These are phyloP conservation scores for Venturia oleaginea DNA, from an alignment of 2,329 filamentous ascomycete species.

Conservation along the genomic window DNA sequence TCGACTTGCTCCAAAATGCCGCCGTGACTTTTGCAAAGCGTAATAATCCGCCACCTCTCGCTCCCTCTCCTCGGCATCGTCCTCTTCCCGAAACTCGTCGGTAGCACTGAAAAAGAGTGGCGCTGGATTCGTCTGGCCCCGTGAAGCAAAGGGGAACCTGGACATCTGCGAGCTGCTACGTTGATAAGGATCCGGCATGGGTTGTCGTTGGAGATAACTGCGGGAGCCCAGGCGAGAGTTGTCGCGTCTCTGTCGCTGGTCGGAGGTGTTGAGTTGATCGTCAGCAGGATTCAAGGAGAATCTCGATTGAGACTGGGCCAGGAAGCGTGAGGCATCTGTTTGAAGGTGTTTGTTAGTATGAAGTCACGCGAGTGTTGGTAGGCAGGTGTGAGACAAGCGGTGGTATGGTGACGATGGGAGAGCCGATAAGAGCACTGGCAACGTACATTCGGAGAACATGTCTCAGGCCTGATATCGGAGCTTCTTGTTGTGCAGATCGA, in stretches of 20 bases:
- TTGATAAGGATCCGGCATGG: slow-evolving; percentile 62
- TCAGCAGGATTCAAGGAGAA: slow-evolving; percentile 36
- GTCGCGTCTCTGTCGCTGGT: not conserved
- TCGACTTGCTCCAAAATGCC: slow-evolving; percentile 76
- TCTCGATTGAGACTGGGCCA: slow-evolving; percentile 91
- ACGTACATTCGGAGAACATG: slow-evolving; percentile 90
- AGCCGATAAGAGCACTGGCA: slow-evolving; percentile 9
- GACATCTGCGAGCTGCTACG: slow-evolving; percentile 58
- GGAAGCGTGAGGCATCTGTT: slow-evolving; percentile 88
- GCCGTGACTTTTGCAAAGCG: slow-evolving; percentile 78
- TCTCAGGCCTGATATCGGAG: not conserved
- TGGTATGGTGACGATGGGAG: slow-evolving; percentile 15
- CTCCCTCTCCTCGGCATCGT: slow-evolving; percentile 85
- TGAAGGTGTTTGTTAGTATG: slow-evolving; percentile 22
- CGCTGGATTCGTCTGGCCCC: slow-evolving; percentile 36
- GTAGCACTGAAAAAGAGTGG: slow-evolving; percentile 90
- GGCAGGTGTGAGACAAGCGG: slow-evolving; percentile 21
- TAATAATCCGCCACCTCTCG: slow-evolving; percentile 90
- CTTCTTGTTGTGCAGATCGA: not conserved
- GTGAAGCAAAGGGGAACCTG: slow-evolving; percentile 70
- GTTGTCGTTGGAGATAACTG: slow-evolving; percentile 40
- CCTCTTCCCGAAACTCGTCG: slow-evolving; percentile 85
- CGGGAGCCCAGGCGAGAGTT: slow-evolving; percentile 25
- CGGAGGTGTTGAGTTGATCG: not conserved
- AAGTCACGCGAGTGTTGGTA: slow-evolving; percentile 32